Conservation (phyloP, 2,329 filamentous ascomycete species). For the Helotiales sp. region DNA sequence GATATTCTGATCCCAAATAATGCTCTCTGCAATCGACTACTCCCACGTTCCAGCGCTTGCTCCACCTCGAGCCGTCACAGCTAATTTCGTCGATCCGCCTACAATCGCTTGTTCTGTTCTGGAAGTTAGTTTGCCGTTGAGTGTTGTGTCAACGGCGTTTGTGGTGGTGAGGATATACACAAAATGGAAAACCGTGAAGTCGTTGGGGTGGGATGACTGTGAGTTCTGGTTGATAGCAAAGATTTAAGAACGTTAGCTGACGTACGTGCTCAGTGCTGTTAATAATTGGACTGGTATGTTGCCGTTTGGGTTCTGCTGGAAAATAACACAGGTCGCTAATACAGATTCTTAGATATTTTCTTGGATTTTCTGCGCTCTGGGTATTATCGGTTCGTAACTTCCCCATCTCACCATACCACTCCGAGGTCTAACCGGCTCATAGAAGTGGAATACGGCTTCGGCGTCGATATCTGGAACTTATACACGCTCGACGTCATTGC, state of each 20-base stretch:
- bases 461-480: constrained; percentile 7
- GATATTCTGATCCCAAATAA: neutral
- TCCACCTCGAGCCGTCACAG: neutral
- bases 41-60: neutral
- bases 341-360: neutral
- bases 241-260: neutral
- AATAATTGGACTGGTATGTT: neutral
- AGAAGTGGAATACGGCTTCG: constrained; percentile 5
- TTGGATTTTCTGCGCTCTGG: neutral
- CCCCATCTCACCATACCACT: neutral
- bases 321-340: neutral
- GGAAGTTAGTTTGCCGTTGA: neutral
- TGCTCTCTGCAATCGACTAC: neutral
- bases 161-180: neutral
- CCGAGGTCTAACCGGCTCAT: neutral
- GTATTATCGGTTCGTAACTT: neutral
- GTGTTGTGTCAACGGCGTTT: neutral
- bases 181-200: neutral
- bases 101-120: neutral
- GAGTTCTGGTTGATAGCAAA: neutral
- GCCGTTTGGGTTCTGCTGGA: neutral
- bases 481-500: neutral
- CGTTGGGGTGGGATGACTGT: neutral
- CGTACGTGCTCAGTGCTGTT: neutral
- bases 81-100: neutral